Percentiles rank a stretch among this genome's conserved stretches.
These are phyloP conservation scores for Scedosporium dehoogii DNA, from an alignment of 2,329 filamentous ascomycete species.

Conservation along the genomic window DNA sequence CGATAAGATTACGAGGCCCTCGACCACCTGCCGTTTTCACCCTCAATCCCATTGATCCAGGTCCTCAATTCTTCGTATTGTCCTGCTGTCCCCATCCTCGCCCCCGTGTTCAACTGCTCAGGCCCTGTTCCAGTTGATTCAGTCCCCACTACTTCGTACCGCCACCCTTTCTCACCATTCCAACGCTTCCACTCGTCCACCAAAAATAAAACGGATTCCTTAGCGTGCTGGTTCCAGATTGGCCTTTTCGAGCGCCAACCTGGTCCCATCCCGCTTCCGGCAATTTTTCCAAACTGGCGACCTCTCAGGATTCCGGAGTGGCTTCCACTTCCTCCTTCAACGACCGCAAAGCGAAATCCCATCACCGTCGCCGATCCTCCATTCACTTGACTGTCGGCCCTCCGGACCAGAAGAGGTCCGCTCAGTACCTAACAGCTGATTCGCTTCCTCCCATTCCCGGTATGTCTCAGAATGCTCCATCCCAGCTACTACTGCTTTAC, in stretches of 20 bases:
- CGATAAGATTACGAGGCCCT: too few species aligned
- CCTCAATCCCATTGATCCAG: too few species aligned
- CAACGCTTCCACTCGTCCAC: background rate
- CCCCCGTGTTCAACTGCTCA: too few species aligned
- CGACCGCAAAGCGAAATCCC: constrained; percentile 9
- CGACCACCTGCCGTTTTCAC: too few species aligned
- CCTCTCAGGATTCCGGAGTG: constrained; percentile 6
- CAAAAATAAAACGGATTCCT: background rate
- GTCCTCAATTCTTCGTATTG: too few species aligned
- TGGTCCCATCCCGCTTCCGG: background rate
- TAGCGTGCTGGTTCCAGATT: background rate
- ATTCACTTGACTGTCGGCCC: constrained; percentile 14
- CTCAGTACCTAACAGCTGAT: constrained; percentile 21
- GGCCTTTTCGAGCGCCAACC: background rate
- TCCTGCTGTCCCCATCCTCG: too few species aligned
- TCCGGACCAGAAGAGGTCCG: constrained; percentile 11
- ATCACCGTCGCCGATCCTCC: constrained; percentile 22
- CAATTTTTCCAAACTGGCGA: constrained; percentile 12
- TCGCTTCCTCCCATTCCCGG: constrained; percentile 40
- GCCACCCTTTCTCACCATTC: background rate
- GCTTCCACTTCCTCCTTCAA: constrained; percentile 5
- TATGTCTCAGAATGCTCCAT: constrained; percentile 24
- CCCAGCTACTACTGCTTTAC: constrained; percentile 1
- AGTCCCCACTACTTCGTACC: background rate
- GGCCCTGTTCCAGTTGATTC: too few species aligned